Evolutionary conservation across 768 basidiomycete species (phyloP), one percentile per base, ranked within the genome.

Genomic region (Kwoniella bestiolae): DNA sequence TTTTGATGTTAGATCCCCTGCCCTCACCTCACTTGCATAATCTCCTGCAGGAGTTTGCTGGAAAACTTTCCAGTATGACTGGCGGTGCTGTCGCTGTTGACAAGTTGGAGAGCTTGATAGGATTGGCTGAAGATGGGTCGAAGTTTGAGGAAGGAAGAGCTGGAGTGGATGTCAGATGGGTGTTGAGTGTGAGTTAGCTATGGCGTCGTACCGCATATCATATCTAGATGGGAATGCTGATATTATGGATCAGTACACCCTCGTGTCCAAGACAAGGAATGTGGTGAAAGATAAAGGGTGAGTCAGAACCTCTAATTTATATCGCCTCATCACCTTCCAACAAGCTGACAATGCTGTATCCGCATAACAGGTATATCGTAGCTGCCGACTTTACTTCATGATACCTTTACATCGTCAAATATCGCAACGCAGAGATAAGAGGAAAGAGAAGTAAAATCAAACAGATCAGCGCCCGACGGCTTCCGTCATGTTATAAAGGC

Each of bases 251-350:
- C n/a, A 77, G 70, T 80, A 80, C 46, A 77, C 79, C 2, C 71
- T 80, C 8, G 61, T 80, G 9, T 76, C 74, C n/a, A 73, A 69
- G 25, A 66, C 77, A 18, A 68, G 79, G 49, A 77, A 77, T 56
- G 71, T 80, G 3, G 71, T 80, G 9, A 63, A 70, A 49, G 79
- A 80, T 59, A 80, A 77, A 68, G 79, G 79, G 77, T 80, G 56
- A 74, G 75, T 69, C 7, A 26, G 3, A 2, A n/a, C n/a, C n/a
- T 16, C 16, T 6, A 7, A 47, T 51, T 14, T 51, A 23, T 51
- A 51, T 32, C 21, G 6, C 8, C 35, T 51, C 49, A 9, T 25
- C 50, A 26, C 4, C n/a, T 29, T 2, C 18, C 50, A 14, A 26
- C 12, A 34, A 16, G 21, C 41, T 44, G 23, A 16, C 55, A 12